Percentiles rank a stretch among this genome's conserved stretches.
Conservation (phyloP, 495 filamentous ascomycete genomes). For the Xylaria intraflava region DNA sequence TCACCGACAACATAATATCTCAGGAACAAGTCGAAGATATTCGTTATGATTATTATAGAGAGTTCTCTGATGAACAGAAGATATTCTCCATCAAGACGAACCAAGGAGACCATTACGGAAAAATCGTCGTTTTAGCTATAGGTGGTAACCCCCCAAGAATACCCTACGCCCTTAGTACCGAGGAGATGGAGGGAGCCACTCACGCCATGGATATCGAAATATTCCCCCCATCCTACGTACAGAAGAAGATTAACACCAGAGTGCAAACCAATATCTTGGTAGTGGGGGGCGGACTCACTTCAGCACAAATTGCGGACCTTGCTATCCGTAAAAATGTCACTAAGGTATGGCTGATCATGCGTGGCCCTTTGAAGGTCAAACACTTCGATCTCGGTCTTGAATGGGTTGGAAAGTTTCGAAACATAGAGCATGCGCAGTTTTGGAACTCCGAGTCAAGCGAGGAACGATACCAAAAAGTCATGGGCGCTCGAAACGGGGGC, state of each 20-base stretch:
- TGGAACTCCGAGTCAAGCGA: slow-evolving; percentile 55
- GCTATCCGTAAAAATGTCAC: slow-evolving; percentile 46
- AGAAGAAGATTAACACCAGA: slow-evolving; percentile 32
- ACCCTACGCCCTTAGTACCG: slow-evolving; percentile 30
- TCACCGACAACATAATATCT: slow-evolving; percentile 38
- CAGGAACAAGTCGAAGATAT: slow-evolving; percentile 48
- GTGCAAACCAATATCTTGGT: slow-evolving; percentile 48
- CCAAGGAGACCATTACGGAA: slow-evolving; percentile 39
- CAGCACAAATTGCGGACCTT: slow-evolving; percentile 54
- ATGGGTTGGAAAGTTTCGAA: slow-evolving; percentile 65
- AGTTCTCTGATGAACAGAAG: slow-evolving; percentile 29
- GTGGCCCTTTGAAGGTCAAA: slow-evolving; percentile 53
- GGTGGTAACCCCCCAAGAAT: slow-evolving; percentile 50
- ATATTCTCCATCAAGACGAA: slow-evolving; percentile 49
- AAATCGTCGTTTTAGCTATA: slow-evolving; percentile 50
- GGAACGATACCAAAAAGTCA: slow-evolving; percentile 52
- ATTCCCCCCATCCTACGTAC: slow-evolving; percentile 36
- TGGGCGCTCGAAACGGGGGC: slow-evolving; percentile 52
- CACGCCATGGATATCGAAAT: slow-evolving; percentile 50
- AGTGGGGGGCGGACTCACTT: slow-evolving; percentile 56
- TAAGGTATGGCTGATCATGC: slow-evolving; percentile 53
- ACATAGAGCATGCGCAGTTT: slow-evolving; percentile 55
- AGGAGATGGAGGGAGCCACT: slow-evolving; percentile 42
- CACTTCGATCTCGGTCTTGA: slow-evolving; percentile 56
- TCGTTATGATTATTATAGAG: slow-evolving; percentile 32